These are phyloP conservation scores for Achlya hypogyna DNA, from an alignment of 352 stramenopile genomes.

Conservation along the genomic window DNA sequence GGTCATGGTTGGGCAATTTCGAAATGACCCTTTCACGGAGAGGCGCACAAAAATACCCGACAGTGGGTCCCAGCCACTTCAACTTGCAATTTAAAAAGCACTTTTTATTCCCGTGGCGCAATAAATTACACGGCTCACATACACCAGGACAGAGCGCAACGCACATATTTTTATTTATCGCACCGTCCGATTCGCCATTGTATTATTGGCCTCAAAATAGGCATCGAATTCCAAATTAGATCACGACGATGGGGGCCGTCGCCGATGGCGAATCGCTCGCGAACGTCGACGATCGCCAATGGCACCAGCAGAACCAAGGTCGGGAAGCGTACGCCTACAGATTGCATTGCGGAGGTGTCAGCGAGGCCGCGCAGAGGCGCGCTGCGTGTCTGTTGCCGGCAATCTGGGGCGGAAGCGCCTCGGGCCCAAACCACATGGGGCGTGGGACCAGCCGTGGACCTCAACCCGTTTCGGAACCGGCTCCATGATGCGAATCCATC, in stretches of 20 bases:
- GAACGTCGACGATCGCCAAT: background rate
- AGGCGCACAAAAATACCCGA: background rate
- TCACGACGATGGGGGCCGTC: background rate
- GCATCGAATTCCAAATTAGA: conserved; percentile 4
- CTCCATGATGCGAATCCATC: background rate
- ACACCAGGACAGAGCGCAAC: background rate
- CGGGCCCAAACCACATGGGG: background rate
- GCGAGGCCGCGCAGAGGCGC: background rate
- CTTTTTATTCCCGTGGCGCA: background rate
- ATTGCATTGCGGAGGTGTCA: background rate
- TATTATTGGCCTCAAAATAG: background rate
- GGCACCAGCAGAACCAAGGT: background rate
- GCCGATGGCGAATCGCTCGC: background rate
- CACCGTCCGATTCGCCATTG: background rate
- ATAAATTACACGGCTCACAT: background rate
- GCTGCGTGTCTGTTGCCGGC: background rate
- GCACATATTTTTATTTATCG: background rate
- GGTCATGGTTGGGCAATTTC: conserved; percentile 18
- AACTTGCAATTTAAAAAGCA: background rate
- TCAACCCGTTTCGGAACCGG: background rate
- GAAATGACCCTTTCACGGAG: background rate
- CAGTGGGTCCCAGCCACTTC: background rate
- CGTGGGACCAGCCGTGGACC: background rate
- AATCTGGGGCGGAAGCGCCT: background rate
- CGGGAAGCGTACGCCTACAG: background rate